Conservation (phyloP, 2,329 filamentous ascomycete genomes). For the Zopfia rhizophila region DNA sequence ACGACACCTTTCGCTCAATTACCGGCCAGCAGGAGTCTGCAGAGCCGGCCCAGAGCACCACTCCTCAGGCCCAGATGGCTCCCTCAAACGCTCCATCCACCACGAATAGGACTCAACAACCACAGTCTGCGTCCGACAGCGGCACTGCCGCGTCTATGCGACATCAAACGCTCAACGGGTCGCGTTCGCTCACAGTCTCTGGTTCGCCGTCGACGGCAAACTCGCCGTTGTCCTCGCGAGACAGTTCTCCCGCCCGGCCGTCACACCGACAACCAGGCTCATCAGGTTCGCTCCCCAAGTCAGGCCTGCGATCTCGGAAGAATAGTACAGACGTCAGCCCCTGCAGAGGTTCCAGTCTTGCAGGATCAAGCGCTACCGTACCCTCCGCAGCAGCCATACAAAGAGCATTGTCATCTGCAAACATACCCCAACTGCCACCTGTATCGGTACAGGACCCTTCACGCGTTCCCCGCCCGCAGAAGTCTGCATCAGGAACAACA, state of each 20-base stretch:
- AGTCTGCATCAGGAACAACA: constrained; percentile 64
- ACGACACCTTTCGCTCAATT: constrained; percentile 49
- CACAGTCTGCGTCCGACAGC: constrained; percentile 27
- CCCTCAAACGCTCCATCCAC: constrained; percentile 24
- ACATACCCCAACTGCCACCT: constrained; percentile 71
- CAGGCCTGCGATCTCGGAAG: constrained; percentile 53
- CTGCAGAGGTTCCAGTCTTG: constrained; percentile 48
- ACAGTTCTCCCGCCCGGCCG: constrained; percentile 57
- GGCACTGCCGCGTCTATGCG: constrained; percentile 30
- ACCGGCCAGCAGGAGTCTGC: constrained; percentile 49
- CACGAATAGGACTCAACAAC: constrained; percentile 22
- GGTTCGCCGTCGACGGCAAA: constrained; percentile 50
- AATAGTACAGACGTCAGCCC: constrained; percentile 58
- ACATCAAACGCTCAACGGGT: constrained; percentile 36
- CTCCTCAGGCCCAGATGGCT: constrained; percentile 19
- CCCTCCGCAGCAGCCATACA: constrained; percentile 72
- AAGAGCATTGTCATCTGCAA: constrained; percentile 74
- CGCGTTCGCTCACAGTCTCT: constrained; percentile 42
- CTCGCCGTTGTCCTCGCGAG: constrained; percentile 59
- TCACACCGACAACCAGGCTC: constrained; percentile 37
- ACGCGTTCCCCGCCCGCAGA: constrained; percentile 72
- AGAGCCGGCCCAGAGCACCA: constrained; percentile 43
- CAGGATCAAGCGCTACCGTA: constrained; percentile 55
- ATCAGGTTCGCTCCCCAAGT: constrained; percentile 30
- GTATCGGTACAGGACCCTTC: constrained; percentile 70